Percentiles rank a stretch among this genome's conserved stretches.
Evolutionary conservation across 1,139 yeast species (phyloP).

Genomic region (Geotrichum aggregatum): DNA sequence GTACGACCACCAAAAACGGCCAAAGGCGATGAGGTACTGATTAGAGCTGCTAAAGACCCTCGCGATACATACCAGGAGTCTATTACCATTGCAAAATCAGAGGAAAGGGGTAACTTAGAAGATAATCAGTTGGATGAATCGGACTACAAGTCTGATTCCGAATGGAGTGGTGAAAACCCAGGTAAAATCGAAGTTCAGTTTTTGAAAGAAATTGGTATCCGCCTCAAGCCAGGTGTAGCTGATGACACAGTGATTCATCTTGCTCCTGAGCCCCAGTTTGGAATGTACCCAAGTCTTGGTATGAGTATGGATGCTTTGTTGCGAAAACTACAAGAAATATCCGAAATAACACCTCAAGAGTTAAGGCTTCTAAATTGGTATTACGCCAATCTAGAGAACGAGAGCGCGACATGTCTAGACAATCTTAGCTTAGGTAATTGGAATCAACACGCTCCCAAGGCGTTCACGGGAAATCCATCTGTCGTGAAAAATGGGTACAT

Average conservation of each 20-base stretch:
- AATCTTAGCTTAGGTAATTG: constrained; percentile 41
- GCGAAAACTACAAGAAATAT: constrained; percentile 34
- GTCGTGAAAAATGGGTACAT: constrained; percentile 41
- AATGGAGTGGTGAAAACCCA: constrained; percentile 30
- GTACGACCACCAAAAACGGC: constrained; percentile 38
- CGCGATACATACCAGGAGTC: constrained; percentile 33
- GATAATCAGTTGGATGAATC: constrained; percentile 18
- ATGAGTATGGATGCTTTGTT: constrained; percentile 39
- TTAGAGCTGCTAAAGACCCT: constrained; percentile 40
- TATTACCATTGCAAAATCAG: constrained; percentile 37
- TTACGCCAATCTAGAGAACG: constrained; percentile 42
- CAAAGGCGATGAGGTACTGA: constrained; percentile 40
- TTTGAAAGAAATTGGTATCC: constrained; percentile 34
- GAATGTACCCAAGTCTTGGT: constrained; percentile 40
- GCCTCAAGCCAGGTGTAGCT: constrained; percentile 26
- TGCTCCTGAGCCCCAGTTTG: constrained; percentile 40
- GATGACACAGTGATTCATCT: constrained; percentile 30
- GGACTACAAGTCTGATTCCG: constrained; percentile 18
- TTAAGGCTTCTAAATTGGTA: constrained; percentile 42
- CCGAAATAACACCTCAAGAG: constrained; percentile 39
- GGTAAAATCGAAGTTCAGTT: constrained; percentile 33
- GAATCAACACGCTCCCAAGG: constrained; percentile 43
- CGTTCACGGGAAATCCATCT: constrained; percentile 42
- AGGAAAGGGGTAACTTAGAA: constrained; percentile 32
- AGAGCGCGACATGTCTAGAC: constrained; percentile 39